Conservation (phyloP, 2,329 filamentous ascomycete species). For the Niveomyces coronatus region DNA sequence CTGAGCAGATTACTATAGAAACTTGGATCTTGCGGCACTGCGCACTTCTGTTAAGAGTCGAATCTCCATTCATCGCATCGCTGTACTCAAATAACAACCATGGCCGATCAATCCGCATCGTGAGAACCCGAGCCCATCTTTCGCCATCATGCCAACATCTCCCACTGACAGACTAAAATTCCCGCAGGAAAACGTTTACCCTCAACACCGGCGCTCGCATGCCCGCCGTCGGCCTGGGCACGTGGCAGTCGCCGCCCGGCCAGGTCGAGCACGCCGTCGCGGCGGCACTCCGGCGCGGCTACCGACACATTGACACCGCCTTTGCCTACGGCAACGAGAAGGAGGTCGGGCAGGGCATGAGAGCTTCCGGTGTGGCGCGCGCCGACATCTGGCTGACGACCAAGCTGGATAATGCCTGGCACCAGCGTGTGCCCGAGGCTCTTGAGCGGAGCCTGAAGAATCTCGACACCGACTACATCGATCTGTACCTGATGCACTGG, state of each 20-base stretch:
- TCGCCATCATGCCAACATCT: too few relatives aligned
- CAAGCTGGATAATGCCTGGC: conserved; percentile 53
- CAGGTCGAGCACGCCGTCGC: conserved; percentile 56
- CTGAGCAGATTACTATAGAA: too few relatives aligned
- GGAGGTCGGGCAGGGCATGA: conserved; percentile 47
- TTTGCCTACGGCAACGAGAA: conserved; percentile 54
- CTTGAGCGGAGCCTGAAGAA: conserved; percentile 45
- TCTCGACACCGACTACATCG: conserved; percentile 47
- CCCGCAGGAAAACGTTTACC: too few relatives aligned
- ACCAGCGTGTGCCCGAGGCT: conserved; percentile 46
- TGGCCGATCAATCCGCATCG: too few relatives aligned
- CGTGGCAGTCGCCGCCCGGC: conserved; percentile 57
- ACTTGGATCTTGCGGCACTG: too few relatives aligned
- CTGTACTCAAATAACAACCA: too few relatives aligned
- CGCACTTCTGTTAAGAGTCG: too few relatives aligned
- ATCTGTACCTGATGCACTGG: conserved; percentile 56
- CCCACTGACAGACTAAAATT: too few relatives aligned
- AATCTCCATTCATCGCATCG: too few relatives aligned
- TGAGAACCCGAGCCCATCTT: too few relatives aligned
- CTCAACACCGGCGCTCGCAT: conserved; percentile 53
- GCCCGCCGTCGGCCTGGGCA: conserved; percentile 42
- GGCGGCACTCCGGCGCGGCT: conserved; percentile 51
- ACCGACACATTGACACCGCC: conserved; percentile 49
- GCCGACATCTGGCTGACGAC: conserved; percentile 54
- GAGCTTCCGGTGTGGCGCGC: conserved; percentile 41